A percentile compares a stretch with the other conserved stretches of the same genome.
Conservation (phyloP, 768 basidiomycete species). For the Lyophyllum shimeji region DNA sequence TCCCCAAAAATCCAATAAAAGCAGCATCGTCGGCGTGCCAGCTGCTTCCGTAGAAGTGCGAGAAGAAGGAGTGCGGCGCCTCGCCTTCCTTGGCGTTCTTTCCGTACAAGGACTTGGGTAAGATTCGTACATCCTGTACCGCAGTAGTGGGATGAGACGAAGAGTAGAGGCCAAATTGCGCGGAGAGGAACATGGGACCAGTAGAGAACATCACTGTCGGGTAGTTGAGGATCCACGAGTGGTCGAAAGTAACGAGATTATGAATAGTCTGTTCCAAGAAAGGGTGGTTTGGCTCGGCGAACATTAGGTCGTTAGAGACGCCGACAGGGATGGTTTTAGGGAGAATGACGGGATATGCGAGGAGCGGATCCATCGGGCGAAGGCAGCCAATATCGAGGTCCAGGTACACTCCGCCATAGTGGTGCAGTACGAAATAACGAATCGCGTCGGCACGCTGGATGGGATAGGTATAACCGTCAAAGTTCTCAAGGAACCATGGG, state of each 20-base stretch:
- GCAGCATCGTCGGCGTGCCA: conserved; percentile 99
- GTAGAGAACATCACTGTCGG: conserved; percentile 99
- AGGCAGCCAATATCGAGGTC: conserved; percentile 96
- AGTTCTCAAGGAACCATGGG: conserved; percentile 91
- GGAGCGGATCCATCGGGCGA: conserved; percentile 81
- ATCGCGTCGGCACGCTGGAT: conserved; percentile 98
- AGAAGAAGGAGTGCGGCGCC: conserved; percentile 90
- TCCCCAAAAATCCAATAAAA: conserved; percentile 91
- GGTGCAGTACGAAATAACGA: conserved; percentile 95
- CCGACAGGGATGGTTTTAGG: conserved; percentile 97
- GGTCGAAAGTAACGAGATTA: conserved; percentile 88
- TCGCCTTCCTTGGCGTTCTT: conserved; percentile 87
- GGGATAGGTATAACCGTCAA: conserved; percentile 85
- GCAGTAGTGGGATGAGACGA: conserved; percentile 65
- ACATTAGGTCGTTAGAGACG: conserved; percentile 96
- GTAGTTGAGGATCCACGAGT: conserved; percentile 93
- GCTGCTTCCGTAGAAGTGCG: conserved; percentile 96
- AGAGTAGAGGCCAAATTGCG: conserved; percentile 87
- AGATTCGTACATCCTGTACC: conserved; percentile 78
- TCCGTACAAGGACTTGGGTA: conserved; percentile 96
- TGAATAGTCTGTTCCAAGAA: conserved; percentile 94
- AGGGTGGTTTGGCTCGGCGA: conserved; percentile 79
- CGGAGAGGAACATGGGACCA: conserved; percentile 97
- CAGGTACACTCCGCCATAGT: conserved; percentile 94
- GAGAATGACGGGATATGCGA: conserved; percentile 84